Evolutionary conservation across 2,329 filamentous ascomycete genomes (phyloP).

Genomic region (Metarhizium guizhouense): DNA sequence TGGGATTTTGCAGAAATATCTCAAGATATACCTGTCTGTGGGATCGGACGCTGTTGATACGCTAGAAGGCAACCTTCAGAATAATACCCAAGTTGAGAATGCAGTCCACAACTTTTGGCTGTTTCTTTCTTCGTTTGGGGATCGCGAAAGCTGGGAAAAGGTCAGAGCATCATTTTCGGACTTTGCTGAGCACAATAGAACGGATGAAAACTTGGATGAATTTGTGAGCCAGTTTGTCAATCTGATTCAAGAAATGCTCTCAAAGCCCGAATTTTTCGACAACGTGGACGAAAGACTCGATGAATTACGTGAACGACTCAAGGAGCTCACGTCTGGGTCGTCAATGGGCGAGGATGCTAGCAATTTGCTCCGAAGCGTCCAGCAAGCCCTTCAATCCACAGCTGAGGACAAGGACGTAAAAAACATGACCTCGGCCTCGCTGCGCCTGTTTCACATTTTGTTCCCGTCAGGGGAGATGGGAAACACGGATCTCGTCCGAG

Average conservation of each 20-base stretch:
- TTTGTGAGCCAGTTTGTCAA: conserved; percentile 65
- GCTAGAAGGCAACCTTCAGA: conserved; percentile 60
- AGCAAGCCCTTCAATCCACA: conserved; percentile 59
- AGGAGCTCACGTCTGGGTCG: conserved; percentile 58
- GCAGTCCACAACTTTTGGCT: conserved; percentile 75
- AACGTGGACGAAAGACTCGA: conserved; percentile 51
- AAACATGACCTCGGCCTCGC: conserved; percentile 56
- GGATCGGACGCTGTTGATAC: conserved; percentile 57
- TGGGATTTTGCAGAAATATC: conserved; percentile 68
- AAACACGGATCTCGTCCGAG: conserved; percentile 64
- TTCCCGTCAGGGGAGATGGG: conserved; percentile 55
- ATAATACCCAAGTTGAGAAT: conserved; percentile 65
- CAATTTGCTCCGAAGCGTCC: conserved; percentile 58
- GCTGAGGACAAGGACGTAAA: conserved; percentile 63
- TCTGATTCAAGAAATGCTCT: conserved; percentile 71
- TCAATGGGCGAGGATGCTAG: conserved; percentile 66
- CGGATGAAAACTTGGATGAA: conserved; percentile 74
- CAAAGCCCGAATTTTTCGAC: conserved; percentile 78
- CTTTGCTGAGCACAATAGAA: conserved; percentile 63
- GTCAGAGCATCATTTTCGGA: conserved; percentile 60
- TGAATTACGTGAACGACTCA: conserved; percentile 42
- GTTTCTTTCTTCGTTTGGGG: conserved; percentile 72
- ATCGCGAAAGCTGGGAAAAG: conserved; percentile 63
- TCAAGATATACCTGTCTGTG: conserved; percentile 65
- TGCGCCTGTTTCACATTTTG: conserved; percentile 60